Percentiles rank a stretch among this genome's conserved stretches.
phyloP scores from a whole-genome alignment of 2,329 filamentous ascomycete genomes.

The Cordyceps cateniannulata region DNA sequence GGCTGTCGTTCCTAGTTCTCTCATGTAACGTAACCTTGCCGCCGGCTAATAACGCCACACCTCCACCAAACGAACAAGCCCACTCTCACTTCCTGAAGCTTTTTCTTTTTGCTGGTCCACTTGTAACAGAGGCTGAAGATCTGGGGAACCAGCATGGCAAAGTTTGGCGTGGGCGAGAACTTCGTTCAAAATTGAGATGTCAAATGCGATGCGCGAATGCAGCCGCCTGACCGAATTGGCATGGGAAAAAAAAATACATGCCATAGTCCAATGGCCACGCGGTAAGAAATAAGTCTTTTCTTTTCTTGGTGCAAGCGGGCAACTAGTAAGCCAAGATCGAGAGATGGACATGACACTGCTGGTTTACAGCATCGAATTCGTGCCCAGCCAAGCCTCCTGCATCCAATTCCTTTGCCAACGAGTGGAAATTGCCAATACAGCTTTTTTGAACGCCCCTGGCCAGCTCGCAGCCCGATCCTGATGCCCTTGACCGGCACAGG shows the following conservation, averaged over 20 bases:
- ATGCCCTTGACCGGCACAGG: neutral
- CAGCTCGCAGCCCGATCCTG: neutral
- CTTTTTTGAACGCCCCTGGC: too few species aligned
- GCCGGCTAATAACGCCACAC: constrained; percentile 8
- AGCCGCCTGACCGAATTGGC: neutral
- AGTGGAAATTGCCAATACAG: too few species aligned
- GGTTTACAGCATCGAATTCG: too few species aligned
- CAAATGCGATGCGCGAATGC: neutral
- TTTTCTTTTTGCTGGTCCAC: neutral
- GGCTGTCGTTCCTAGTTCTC: neutral
- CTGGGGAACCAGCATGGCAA: constrained; percentile 6
- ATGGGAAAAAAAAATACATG: too few species aligned
- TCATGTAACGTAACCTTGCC: constrained; percentile 13
- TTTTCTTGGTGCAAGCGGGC: neutral
- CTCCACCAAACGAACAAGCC: neutral
- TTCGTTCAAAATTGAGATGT: neutral
- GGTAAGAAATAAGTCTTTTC: too few species aligned
- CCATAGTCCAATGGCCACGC: too few species aligned
- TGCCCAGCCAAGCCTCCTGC: too few species aligned
- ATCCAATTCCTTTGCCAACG: neutral
- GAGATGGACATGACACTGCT: too few species aligned
- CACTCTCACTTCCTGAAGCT: neutral
- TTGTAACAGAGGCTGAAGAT: constrained; percentile 9
- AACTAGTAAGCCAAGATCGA: too few species aligned
- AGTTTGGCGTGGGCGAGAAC: neutral